A percentile compares a stretch with the other conserved stretches of the same genome.
Conservation (phyloP, 1,284 basidiomycete species). For the Wolfiporia cocos region DNA sequence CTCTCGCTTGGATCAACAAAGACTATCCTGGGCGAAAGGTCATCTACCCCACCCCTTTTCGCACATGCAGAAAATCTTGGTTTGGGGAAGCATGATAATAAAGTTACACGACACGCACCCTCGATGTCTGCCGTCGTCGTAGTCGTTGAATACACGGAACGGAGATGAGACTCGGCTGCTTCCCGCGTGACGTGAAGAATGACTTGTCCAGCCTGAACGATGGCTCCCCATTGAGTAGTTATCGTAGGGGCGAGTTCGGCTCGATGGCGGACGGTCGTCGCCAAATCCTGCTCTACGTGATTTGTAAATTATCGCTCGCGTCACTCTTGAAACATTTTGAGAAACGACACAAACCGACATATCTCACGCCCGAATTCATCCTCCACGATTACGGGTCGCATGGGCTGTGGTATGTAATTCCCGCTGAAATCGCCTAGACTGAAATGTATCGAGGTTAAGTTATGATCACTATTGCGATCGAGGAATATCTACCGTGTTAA, state of each 20-base stretch:
- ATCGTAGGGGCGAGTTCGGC: slow-evolving; percentile 15
- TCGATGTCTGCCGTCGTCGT: slow-evolving; percentile 4
- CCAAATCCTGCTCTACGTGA: slow-evolving; percentile 19
- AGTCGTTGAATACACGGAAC: slow-evolving; percentile 1
- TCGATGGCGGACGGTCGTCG: slow-evolving; percentile 18
- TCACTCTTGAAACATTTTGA: no score
- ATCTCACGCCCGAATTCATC: slow-evolving; percentile 25
- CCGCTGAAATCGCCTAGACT: slow-evolving; percentile 26
- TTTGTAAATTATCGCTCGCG: no score
- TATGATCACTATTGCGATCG: not conserved
- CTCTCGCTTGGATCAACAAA: slow-evolving; percentile 2
- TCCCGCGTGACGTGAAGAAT: slow-evolving; percentile 5
- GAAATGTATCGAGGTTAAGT: not conserved
- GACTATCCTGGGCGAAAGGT: no score
- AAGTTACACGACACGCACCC: not conserved
- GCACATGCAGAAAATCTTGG: no score
- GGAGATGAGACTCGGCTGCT: no score
- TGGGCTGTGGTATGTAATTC: slow-evolving; percentile 19
- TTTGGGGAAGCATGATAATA: no score
- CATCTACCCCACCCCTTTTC: no score
- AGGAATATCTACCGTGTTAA: slow-evolving; percentile 45
- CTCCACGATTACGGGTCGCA: slow-evolving; percentile 25
- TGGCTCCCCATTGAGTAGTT: slow-evolving; percentile 11
- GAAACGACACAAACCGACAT: slow-evolving; percentile 21
- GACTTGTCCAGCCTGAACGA: no score